Evolutionary conservation across 441 rosid genomes (phyloP).

Genomic region (Euphorbia schlechtendalii): DNA sequence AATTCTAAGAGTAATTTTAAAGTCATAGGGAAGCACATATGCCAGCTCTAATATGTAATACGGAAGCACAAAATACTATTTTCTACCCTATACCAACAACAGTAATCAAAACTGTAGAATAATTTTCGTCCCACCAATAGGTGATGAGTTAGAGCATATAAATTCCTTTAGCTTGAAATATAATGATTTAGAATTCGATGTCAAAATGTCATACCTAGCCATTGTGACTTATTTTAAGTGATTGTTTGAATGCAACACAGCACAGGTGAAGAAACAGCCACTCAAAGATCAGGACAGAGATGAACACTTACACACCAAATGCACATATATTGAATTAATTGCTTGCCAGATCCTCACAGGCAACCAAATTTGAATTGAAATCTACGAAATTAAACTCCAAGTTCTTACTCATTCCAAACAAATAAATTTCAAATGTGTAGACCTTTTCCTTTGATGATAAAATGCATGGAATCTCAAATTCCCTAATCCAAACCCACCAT

Average conservation of each 20-base stretch:
- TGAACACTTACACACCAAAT: too few species aligned
- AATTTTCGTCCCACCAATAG: too few species aligned
- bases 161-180: too few species aligned
- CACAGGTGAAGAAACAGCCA: not conserved
- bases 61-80: too few species aligned
- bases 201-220: not conserved
- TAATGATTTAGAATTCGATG: not conserved
- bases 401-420: not conserved
- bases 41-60: too few species aligned
- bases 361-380: not conserved
- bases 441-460: not conserved
- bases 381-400: not conserved
- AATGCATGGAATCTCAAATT: not conserved
- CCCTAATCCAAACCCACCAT: constrained; percentile 1
- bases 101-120: too few species aligned
- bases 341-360: not conserved
- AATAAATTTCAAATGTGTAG: not conserved
- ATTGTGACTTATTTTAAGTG: too few species aligned
- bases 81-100: too few species aligned
- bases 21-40: too few species aligned
- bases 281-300: not conserved
- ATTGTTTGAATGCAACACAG: not conserved
- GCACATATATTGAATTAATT: not conserved
- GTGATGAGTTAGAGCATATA: too few species aligned
- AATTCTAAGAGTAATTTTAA: too few species aligned